Conservation (phyloP, 257 asterid species). For the Solanum paucissectum region DNA sequence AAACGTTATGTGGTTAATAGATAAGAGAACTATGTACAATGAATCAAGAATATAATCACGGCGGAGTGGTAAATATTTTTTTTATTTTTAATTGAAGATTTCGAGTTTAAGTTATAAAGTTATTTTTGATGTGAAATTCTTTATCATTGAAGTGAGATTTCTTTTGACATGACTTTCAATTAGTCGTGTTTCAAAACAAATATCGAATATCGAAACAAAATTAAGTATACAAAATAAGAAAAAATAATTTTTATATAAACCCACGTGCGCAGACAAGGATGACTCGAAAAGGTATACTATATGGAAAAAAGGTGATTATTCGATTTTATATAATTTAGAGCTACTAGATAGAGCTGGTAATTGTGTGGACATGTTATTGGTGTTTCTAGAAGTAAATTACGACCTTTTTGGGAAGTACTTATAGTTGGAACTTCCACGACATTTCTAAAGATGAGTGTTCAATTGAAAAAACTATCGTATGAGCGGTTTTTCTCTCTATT, state of each 20-base stretch:
- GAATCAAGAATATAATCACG: not conserved
- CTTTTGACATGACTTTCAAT: rapidly evolving
- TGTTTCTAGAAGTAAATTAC: not conserved
- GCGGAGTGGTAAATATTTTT: rapidly evolving
- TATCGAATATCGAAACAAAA: not conserved
- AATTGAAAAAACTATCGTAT: not conserved
- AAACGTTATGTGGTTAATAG: conserved; percentile 8
- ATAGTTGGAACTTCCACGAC: not conserved
- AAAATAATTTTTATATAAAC: not conserved
- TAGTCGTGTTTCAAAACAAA: rapidly evolving
- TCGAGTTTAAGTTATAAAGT: rapidly evolving
- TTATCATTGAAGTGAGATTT: not conserved
- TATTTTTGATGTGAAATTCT: rapidly evolving
- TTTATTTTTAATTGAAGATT: rapidly evolving
- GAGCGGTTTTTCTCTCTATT: too few relatives aligned
- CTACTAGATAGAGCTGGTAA: not conserved
- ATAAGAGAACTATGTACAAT: not conserved
- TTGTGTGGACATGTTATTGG: conserved; percentile 6
- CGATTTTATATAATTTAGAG: not conserved
- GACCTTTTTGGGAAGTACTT: not conserved
- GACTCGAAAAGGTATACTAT: conserved; percentile 14
- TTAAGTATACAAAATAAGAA: not conserved
- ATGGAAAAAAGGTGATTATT: not conserved
- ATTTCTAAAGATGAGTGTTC: not conserved
- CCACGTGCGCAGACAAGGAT: conserved; percentile 68